Percentiles rank a stretch among this genome's conserved stretches.
Evolutionary conservation across 768 basidiomycete species (phyloP).

Genomic region (Collybia mongolica): DNA sequence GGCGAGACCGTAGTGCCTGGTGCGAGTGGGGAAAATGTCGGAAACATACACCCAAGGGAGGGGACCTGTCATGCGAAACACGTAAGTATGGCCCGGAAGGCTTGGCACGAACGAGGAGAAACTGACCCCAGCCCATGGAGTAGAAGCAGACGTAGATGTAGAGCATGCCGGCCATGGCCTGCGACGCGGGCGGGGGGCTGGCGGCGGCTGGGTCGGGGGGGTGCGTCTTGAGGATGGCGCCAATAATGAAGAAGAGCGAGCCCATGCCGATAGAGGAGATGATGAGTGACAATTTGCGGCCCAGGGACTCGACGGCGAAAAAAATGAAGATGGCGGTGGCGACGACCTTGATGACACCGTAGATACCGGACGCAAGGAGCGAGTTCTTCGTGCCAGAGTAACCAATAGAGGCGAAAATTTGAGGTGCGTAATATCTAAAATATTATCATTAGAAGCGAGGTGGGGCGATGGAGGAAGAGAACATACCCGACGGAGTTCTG

Average conservation of each 20-base stretch:
- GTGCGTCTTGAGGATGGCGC: conserved; percentile 79
- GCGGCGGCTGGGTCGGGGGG: conserved; percentile 36
- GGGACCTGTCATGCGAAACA: conserved; percentile 28
- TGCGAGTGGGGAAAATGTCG: conserved; percentile 86
- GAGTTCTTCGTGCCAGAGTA: conserved; percentile 57
- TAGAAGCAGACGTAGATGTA: conserved; percentile 90
- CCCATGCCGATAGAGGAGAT: conserved; percentile 82
- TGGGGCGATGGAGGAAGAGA: background rate
- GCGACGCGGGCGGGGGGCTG: conserved; percentile 52
- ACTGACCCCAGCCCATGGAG: conserved; percentile 79
- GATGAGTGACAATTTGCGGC: conserved; percentile 70
- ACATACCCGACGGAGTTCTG: conserved; percentile 72
- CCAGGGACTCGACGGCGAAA: conserved; percentile 64
- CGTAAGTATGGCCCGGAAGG: conserved; percentile 24
- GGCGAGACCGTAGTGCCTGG: conserved; percentile 77
- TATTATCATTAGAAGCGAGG: background rate
- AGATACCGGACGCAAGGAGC: conserved; percentile 72
- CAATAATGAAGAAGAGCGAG: conserved; percentile 76
- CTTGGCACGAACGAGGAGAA: background rate
- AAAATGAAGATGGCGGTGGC: conserved; percentile 67
- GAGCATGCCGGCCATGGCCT: conserved; percentile 84
- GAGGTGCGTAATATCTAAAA: conserved; percentile 66
- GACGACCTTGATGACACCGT: conserved; percentile 45
- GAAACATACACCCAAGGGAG: conserved; percentile 63
- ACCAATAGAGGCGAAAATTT: conserved; percentile 74